These are phyloP conservation scores for Aureobasidium sp. DNA, from an alignment of 2,329 filamentous ascomycete species.

Conservation along the genomic window DNA sequence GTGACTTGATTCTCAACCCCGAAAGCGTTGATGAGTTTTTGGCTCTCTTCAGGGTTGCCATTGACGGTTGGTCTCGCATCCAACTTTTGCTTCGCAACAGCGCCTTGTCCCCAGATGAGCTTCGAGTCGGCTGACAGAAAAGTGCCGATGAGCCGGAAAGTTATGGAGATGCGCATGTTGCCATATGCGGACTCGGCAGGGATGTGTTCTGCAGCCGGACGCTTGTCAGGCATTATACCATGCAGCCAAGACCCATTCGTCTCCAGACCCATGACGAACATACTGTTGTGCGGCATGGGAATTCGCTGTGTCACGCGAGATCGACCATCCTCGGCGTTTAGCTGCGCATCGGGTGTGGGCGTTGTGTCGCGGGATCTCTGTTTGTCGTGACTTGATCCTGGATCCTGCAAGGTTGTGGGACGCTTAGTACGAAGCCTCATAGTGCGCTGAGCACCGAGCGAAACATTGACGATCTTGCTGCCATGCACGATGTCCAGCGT, in stretches of 20 bases:
- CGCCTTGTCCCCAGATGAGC: slow-evolving; percentile 87
- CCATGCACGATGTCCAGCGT: slow-evolving; percentile 77
- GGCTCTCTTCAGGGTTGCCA: slow-evolving; percentile 56
- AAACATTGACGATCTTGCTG: slow-evolving; percentile 86
- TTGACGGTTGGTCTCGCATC: slow-evolving; percentile 58
- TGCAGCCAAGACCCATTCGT: slow-evolving; percentile 89
- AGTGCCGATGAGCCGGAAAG: slow-evolving; percentile 82
- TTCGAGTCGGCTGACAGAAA: slow-evolving; percentile 59
- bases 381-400: not conserved
- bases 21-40: slow-evolving; percentile 68
- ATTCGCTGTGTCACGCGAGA: slow-evolving; percentile 56
- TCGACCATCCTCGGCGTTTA: slow-evolving; percentile 22
- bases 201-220: slow-evolving; percentile 57
- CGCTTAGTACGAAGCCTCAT: slow-evolving; percentile 87
- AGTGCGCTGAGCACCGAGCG: slow-evolving; percentile 80
- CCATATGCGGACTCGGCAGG: slow-evolving; percentile 60
- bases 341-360: not conserved
- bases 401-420: not conserved
- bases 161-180: slow-evolving; percentile 80
- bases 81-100: slow-evolving; percentile 55
- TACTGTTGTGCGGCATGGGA: slow-evolving; percentile 75
- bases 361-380: not conserved
- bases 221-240: slow-evolving; percentile 82
- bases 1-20: slow-evolving; percentile 68
- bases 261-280: slow-evolving; percentile 69